Percentiles rank a stretch among this genome's conserved stretches.
Evolutionary conservation across 1,284 basidiomycete genomes (phyloP).

Genomic region (Ustilago trichophora): DNA sequence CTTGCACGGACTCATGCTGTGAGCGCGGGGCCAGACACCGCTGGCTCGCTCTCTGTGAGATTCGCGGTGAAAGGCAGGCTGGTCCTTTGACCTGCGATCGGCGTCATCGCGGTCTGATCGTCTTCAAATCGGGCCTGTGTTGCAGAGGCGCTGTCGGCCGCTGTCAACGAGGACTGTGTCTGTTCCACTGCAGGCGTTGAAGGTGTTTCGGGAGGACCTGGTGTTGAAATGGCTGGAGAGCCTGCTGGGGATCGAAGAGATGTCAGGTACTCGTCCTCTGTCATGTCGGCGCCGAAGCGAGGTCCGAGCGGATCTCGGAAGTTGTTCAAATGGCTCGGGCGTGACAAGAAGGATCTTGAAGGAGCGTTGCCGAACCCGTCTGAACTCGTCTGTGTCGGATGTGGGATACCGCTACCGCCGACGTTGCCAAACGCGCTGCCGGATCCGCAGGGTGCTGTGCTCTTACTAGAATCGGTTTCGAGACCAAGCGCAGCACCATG

Average conservation of each 20-base stretch:
- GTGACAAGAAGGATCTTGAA: slow-evolving; percentile 3
- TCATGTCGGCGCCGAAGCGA: slow-evolving; percentile 22
- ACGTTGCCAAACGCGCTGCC: not conserved
- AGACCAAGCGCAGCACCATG: slow-evolving; percentile 26
- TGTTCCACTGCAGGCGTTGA: slow-evolving; percentile 7
- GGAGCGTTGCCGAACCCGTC: not conserved
- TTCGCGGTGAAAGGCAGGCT: slow-evolving; percentile 1
- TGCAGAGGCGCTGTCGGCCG: not conserved
- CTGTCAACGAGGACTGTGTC: not conserved
- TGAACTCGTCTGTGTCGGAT: not conserved
- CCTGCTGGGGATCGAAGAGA: slow-evolving; percentile 36
- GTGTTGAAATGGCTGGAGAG: slow-evolving; percentile 41
- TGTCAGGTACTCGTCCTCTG: slow-evolving; percentile 45
- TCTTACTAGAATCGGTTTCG: slow-evolving; percentile 4
- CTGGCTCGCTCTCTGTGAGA: slow-evolving; percentile 4
- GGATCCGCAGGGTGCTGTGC: not conserved
- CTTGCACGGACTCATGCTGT: no score
- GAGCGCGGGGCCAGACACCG: slow-evolving; percentile 4
- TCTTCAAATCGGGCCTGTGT: slow-evolving; percentile 3
- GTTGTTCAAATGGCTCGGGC: slow-evolving; percentile 14
- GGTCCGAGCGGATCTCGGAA: slow-evolving; percentile 13
- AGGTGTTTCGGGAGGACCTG: slow-evolving; percentile 12
- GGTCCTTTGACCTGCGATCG: slow-evolving; percentile 6
- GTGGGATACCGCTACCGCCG: slow-evolving; percentile 1
- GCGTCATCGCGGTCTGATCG: slow-evolving; percentile 9